phyloP scores from a whole-genome alignment of 805 yeast species.

The Saturnispora gosingensis region DNA sequence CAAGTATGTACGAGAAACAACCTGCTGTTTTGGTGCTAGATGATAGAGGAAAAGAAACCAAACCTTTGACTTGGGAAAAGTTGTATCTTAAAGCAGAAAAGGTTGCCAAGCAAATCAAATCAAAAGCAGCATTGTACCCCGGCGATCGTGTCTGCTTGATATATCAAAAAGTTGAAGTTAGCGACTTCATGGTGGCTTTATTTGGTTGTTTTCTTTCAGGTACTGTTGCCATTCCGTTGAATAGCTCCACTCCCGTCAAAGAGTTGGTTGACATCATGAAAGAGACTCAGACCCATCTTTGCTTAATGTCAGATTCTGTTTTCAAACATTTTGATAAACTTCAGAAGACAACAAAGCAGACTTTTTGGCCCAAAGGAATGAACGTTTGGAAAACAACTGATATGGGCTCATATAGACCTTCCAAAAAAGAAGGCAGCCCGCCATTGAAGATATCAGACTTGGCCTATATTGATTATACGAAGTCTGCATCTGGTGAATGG shows the following conservation, averaged over 20 bases:
- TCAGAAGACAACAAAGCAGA: constrained; percentile 25
- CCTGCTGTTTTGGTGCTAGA: constrained; percentile 68
- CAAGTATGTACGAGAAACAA: constrained; percentile 53
- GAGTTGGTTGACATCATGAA: constrained; percentile 68
- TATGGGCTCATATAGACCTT: constrained; percentile 60
- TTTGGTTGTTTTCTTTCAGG: constrained; percentile 92
- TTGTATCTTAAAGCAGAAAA: constrained; percentile 74
- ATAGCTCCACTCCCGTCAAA: constrained; percentile 55
- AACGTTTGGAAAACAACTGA: constrained; percentile 80
- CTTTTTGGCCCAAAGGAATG: constrained; percentile 62
- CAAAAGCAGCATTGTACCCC: constrained; percentile 60
- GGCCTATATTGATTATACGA: constrained; percentile 88
- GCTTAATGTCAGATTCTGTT: constrained; percentile 74
- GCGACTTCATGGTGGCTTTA: constrained; percentile 78
- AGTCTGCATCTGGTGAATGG: constrained; percentile 83
- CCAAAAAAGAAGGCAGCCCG: constrained; percentile 50
- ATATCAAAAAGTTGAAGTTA: constrained; percentile 73
- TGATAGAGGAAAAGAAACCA: constrained; percentile 69
- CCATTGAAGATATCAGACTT: constrained; percentile 68
- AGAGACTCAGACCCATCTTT: constrained; percentile 65
- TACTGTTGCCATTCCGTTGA: constrained; percentile 88
- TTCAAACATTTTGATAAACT: constrained; percentile 64
- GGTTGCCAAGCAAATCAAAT: constrained; percentile 74
- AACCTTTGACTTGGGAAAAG: constrained; percentile 82
- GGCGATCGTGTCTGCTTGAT: constrained; percentile 80